These are phyloP conservation scores for Phytophthora cryptogea DNA, from an alignment of 352 stramenopile species.

Conservation along the genomic window DNA sequence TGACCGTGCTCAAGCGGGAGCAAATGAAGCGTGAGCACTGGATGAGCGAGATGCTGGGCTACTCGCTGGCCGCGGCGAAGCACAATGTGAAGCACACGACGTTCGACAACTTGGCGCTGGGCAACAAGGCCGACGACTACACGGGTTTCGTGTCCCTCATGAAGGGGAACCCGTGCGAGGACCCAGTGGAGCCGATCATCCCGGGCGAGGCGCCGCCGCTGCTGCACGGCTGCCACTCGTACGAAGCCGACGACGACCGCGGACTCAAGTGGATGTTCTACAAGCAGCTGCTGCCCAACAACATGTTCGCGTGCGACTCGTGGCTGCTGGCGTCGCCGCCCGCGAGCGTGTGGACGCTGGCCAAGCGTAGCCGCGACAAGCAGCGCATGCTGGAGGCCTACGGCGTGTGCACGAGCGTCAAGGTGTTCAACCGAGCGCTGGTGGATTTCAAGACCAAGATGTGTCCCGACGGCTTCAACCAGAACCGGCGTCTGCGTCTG, in stretches of 20 bases:
- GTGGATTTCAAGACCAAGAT: slow-evolving; percentile 58
- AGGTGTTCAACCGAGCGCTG: slow-evolving; percentile 74
- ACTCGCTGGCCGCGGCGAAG: slow-evolving; percentile 61
- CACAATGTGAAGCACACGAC: slow-evolving; percentile 69
- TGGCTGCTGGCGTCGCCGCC: slow-evolving; percentile 71
- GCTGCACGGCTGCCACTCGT: slow-evolving; percentile 52
- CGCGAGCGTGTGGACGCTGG: slow-evolving; percentile 61
- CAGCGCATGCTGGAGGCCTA: slow-evolving; percentile 67
- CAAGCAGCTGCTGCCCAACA: slow-evolving; percentile 62
- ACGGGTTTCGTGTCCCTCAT: slow-evolving; percentile 60
- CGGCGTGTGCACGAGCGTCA: slow-evolving; percentile 79
- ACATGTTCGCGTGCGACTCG: slow-evolving; percentile 79
- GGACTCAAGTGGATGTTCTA: slow-evolving; percentile 69
- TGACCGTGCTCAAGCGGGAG: slow-evolving; percentile 52
- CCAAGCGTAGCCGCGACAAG: slow-evolving; percentile 49
- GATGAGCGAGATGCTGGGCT: slow-evolving; percentile 65
- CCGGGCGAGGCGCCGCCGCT: slow-evolving; percentile 49
- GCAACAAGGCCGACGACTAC: slow-evolving; percentile 63
- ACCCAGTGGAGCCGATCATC: slow-evolving; percentile 46
- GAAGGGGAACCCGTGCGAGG: slow-evolving; percentile 64
- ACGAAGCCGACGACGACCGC: slow-evolving; percentile 46
- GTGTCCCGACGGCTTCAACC: slow-evolving; percentile 70
- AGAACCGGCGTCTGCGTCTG: slow-evolving; percentile 65
- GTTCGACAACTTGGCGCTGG: slow-evolving; percentile 76
- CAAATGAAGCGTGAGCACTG: slow-evolving; percentile 39